Evolutionary conservation across 1,284 basidiomycete genomes (phyloP).

Genomic region (Ustilago esculenta): DNA sequence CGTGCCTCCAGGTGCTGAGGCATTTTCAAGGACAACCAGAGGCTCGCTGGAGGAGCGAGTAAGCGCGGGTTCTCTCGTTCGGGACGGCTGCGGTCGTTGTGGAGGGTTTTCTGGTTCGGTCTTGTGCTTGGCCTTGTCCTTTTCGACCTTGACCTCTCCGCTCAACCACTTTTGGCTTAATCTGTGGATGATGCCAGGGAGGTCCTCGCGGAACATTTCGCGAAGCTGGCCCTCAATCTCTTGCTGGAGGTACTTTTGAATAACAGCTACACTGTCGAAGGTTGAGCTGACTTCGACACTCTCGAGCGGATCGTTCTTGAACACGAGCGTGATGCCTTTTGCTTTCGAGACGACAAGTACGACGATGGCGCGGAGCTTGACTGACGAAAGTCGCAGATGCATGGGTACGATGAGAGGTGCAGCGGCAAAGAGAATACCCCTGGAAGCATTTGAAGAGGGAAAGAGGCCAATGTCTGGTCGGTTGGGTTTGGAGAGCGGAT

Average conservation of each 20-base stretch:
- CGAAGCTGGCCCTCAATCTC: slow-evolving; percentile 97
- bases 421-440: slow-evolving; percentile 65
- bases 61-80: slow-evolving; percentile 13
- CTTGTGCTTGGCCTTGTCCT: slow-evolving; percentile 35
- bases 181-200: slow-evolving; percentile 95
- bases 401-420: slow-evolving; percentile 78
- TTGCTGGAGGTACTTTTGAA: slow-evolving; percentile 74
- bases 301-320: slow-evolving; percentile 99
- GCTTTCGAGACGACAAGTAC: slow-evolving; percentile 94
- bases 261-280: slow-evolving; percentile 97
- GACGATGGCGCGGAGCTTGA: slow-evolving; percentile 93
- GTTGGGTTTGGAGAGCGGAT: slow-evolving; percentile 78
- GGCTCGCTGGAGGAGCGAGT: slow-evolving; percentile 39
- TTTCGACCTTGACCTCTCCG: slow-evolving; percentile 54
- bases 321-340: slow-evolving; percentile 97
- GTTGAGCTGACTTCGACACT: slow-evolving; percentile 97
- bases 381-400: slow-evolving; percentile 93
- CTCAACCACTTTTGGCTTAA: slow-evolving; percentile 89
- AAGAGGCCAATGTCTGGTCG: slow-evolving; percentile 54
- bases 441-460: slow-evolving; percentile 47
- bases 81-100: neutral
- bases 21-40: slow-evolving; percentile 17
- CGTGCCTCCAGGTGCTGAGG: slow-evolving; percentile 33
- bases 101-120: slow-evolving; percentile 9
- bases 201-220: slow-evolving; percentile 97